Conservation (phyloP, 2,329 filamentous ascomycete species). For the Hirsutella minnesotensis region DNA sequence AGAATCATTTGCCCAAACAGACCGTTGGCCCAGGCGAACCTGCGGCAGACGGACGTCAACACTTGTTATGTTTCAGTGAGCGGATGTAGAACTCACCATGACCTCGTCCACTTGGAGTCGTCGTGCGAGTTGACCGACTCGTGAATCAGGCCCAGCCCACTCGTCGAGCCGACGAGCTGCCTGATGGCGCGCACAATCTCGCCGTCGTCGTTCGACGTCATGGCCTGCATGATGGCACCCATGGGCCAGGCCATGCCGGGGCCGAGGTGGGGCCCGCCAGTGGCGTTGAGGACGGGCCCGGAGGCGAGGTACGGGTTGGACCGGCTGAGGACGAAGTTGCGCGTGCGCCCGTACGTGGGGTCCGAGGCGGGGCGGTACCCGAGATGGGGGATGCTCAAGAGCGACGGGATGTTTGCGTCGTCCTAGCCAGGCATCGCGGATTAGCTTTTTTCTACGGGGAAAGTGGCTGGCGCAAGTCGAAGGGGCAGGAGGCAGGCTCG, state of each 20-base stretch:
- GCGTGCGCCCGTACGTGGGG: constrained; percentile 58
- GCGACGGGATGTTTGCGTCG: constrained; percentile 50
- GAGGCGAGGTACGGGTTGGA: constrained; percentile 64
- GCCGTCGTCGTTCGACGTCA: constrained; percentile 63
- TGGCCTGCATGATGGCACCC: constrained; percentile 66
- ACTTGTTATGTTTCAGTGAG: too few relatives aligned
- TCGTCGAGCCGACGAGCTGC: constrained; percentile 55
- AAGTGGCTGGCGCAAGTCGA: too few relatives aligned
- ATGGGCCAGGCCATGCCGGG: constrained; percentile 78
- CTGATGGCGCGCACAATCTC: constrained; percentile 60
- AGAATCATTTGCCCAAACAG: constrained; percentile 77
- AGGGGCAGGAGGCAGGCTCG: background rate
- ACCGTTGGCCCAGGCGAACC: constrained; percentile 84
- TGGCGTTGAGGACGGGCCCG: constrained; percentile 37
- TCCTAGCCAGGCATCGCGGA: constrained; percentile 25
- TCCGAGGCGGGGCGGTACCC: constrained; percentile 47
- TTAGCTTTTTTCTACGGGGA: constrained; percentile 1
- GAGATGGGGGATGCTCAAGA: constrained; percentile 49
- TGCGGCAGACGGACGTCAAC: too few relatives aligned
- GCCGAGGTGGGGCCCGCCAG: constrained; percentile 40
- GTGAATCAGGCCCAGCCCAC: constrained; percentile 65
- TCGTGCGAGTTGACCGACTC: constrained; percentile 38
- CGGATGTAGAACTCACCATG: constrained; percentile 18
- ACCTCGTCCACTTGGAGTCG: constrained; percentile 20
- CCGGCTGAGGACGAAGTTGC: constrained; percentile 58